Base-by-base conservation (phyloP, 1,284 basidiomycete genomes). In the Exobasidium cylindrosporum region DNA sequence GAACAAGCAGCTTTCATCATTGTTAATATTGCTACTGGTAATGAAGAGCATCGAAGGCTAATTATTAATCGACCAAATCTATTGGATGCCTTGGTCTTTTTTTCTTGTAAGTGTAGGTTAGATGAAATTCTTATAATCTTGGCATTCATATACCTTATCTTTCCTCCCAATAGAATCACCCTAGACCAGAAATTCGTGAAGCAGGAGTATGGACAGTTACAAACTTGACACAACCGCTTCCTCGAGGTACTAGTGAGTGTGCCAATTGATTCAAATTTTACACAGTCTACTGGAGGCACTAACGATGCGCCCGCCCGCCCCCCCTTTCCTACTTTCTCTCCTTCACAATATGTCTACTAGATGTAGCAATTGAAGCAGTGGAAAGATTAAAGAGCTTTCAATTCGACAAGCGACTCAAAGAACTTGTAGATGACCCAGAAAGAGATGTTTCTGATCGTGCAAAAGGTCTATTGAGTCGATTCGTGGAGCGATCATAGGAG, bases 11-110 rank as follows among this genome's bases (percentile, higher is more conserved):
- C 73, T 0, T 75, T 62, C 46, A 60, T 72, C 10, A 62, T 78
- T 3, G 71, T 70, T 43, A 78, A 79, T 43, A 31, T 79, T 0
- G 73, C 77, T 0, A 68, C 77, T n/a, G 74, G 77, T 3, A 65
- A 54, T 6, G 71, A 69, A 23, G 30, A 43, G 31, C 69, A 70
- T 45, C 58, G 70, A 10, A 60, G 58, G 28, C 21, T 59, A 32
- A 29, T 79, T 11, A 31, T 74, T 23, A 43, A 65, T 24, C 59
- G 67, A 7, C 68, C 73, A 1, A 72, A 74, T 50, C 54, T 76
- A 14, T 60, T 78, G 45, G 72, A 77, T 40, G 70, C 72, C 1
- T 35, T 77, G 0, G 61, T 50, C n/a, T 47, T 70, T 59, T 58
- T 74, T 78, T 58, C 61, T 66, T 26, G 60, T 50, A 49, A 54